Evolutionary conservation across 2,329 filamentous ascomycete genomes (phyloP).

Genomic region (Beauveria sp.): DNA sequence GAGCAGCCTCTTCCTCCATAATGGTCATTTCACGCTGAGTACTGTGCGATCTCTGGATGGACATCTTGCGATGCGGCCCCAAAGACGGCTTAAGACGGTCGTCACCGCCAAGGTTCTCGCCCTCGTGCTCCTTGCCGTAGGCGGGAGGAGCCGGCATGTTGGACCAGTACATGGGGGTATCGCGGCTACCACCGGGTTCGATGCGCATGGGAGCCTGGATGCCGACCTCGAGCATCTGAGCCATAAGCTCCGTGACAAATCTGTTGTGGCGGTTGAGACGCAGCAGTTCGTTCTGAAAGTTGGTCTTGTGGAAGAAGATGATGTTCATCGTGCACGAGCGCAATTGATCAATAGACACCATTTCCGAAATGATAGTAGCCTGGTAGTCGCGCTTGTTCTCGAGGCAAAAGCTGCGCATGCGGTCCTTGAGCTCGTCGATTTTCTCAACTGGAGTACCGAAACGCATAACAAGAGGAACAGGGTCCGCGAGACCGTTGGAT

Average conservation of each 20-base stretch:
- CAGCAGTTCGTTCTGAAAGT: constrained; percentile 90
- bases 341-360: constrained; percentile 71
- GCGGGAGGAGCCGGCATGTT: constrained; percentile 28
- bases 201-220: constrained; percentile 66
- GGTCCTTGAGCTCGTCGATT: constrained; percentile 72
- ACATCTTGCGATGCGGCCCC: constrained; percentile 3
- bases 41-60: constrained; percentile 11
- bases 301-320: constrained; percentile 96
- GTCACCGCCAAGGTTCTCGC: constrained; percentile 14
- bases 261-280: constrained; percentile 88
- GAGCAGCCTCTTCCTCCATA: constrained; percentile 22
- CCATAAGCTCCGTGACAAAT: constrained; percentile 87
- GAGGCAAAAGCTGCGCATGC: constrained; percentile 75
- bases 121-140: constrained; percentile 22
- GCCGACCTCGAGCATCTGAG: constrained; percentile 72
- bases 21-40: constrained; percentile 13
- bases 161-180: constrained; percentile 55
- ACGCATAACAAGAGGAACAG: constrained; percentile 74
- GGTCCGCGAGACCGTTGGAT: constrained; percentile 80
- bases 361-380: constrained; percentile 76
- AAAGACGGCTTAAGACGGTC: constrained; percentile 10
- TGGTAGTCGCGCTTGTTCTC: constrained; percentile 87
- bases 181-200: constrained; percentile 60
- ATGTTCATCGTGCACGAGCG: constrained; percentile 85
- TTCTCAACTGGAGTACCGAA: constrained; percentile 80